Base-by-base conservation (phyloP, 208 protist species). In the Borovskyia barvae region DNA sequence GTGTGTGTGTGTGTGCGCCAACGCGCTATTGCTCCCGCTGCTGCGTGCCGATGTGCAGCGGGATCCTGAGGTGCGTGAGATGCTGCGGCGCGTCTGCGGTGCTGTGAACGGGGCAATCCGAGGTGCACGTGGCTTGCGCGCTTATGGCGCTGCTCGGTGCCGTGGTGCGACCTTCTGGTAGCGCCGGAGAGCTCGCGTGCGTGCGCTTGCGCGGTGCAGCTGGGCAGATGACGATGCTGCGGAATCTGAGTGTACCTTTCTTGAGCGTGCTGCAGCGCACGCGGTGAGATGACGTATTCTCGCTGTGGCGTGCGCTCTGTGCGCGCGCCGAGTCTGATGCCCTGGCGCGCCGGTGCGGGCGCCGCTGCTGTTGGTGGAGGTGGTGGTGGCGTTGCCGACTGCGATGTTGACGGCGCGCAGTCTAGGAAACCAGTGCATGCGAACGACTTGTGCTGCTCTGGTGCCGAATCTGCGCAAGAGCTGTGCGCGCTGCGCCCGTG, bases 391-490 rank as follows among this genome's bases (percentile, higher is more conserved):
- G 40, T n/a, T 39, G 8, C 14, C 8, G 8, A 15, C 11, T 14
- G n/a, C 1, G 4, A 24, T 12, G 20, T 20, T 37, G 33, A 46
- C 51, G 22, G 39, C 30, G 59, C 71, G 45, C 47, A 65, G 57
- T 52, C 47, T 50, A 79, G 62, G 59, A 79, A 79, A 74, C 60
- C 72, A 63, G 45, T 60, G 61, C 49, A 61, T 26, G 54, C 61
- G 49, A 50, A 51, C 41, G 53, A 0, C 59, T 63, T 24, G 59
- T 78, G 58, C 66, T 65, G 53, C 46, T 43, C 48, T 63, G 72
- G 72, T 78, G 72, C 72, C 65, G 72, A 73, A 63, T 62, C 52
- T 73, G 48, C 62, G 65, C 61, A 63, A 78, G 64, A 69, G 52
- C 12, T 39, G 26, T 26, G 28, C 17, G 15, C 12, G 6, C 22